Evolutionary conservation across 192 early-diverging fungal species (phyloP), one percentile per base, ranked within the genome.

Genomic region (Podila verticillata): DNA sequence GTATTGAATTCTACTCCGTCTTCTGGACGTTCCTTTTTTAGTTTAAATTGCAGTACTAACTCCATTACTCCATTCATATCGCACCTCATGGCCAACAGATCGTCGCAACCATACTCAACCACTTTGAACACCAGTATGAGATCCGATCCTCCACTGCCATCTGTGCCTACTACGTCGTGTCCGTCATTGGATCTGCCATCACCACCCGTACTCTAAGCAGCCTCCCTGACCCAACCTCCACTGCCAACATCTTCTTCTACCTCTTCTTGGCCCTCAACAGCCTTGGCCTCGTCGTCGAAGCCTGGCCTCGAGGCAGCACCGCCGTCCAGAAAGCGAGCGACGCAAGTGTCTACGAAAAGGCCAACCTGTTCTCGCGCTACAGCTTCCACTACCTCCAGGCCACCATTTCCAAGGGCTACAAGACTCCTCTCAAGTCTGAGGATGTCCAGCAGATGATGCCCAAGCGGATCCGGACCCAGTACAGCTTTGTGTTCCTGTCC

Each of bases 391-490:
- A 65, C 22, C 54, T 77, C 9, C 68, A 70, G 48, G 17, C 17
- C 3, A 36, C 68, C 24, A 68, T 77, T 32, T 29, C 54, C 7
- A n/a, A 65, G 24, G 74, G 74, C 3, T 75, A 75, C 62, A 75
- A 68, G 2, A 58, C 60, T 6, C 73, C 73, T 1, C 28, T 75
- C 10, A 56, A 63, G 39, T 35, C 62, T 3, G 54, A 10, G 1
- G 73, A 75, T 61, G 57, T 75, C 29, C 34, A 48, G 24, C 51
- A 47, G 3, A 57, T 75, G 66, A 68, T 75, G 65, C 73, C 73
- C 15, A 31, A 57, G 7, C 22, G 44, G 20, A 59, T 75, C 35
- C 28, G 30, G 13, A 67, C 72, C 3, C 22, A 44, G 1, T 57
- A 61, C 49, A 61, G 57, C 0, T 57, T 67, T n/a, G 4, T 13